Evolutionary conservation across 1,284 basidiomycete genomes (phyloP), one percentile per base, ranked within the genome.

Genomic region (Irpex sp.): DNA sequence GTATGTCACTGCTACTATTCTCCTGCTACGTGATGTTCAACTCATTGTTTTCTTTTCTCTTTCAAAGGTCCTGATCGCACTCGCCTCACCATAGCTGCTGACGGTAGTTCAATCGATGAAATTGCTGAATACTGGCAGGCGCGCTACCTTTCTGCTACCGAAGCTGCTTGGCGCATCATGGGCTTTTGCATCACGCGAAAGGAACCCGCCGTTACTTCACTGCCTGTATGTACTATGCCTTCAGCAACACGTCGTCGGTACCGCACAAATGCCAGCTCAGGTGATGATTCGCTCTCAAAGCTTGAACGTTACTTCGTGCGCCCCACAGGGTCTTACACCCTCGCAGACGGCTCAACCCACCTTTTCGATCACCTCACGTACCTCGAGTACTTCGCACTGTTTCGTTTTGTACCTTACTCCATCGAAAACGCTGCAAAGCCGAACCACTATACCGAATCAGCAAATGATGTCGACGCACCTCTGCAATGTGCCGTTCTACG

Each of bases 151-250:
- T 75, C 74, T 8, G 70, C 73, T 1, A 67, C 67, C 0, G 77
- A 79, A 65, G 75, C 74, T 0, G 65, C 69, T 0, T 79, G 77
- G 77, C 67, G 74, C 3, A 76, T 77, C 15, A 56, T 78, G 0
- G 74, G 74, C 0, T 78, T 70, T 64, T 65, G 72, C 36, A 68
- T 78, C 35, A 71, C 72, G 0, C 58, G 63, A 6, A 77, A 77
- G 60, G 61, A 70, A 1, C 78, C 77, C 35, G 64, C 67, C 7
- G 75, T 79, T 2, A 69, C 70, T 1, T 9, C 67, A 0, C 65
- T 78, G 2, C 71, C 71, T 19, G 66, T 79, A 46, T 59, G 71
- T 33, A 6, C 49, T 68, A 11, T 13, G 19, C 19, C 53, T 6
- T 19, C 63, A 21, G 62, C 61, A 35, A 26, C 36, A 4, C 1